Percentiles rank a stretch among this genome's conserved stretches.
These are phyloP conservation scores for Alternaria atra DNA, from an alignment of 2,329 filamentous ascomycete genomes.

Conservation along the genomic window DNA sequence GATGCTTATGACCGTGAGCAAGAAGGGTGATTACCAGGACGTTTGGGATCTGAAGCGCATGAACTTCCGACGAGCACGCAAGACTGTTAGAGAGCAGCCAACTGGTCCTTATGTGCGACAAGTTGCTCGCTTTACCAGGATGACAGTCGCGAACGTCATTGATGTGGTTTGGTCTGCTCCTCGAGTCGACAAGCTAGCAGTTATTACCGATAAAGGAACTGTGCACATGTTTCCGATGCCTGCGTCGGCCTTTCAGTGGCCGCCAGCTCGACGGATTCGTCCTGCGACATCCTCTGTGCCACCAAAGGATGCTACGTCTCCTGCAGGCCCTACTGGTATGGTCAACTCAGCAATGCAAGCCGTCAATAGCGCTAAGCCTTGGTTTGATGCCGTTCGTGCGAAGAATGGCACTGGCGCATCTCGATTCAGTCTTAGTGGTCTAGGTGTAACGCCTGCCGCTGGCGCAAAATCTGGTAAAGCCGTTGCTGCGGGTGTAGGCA, in stretches of 20 bases:
- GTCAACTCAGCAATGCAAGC: conserved; percentile 54
- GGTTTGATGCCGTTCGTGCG: conserved; percentile 49
- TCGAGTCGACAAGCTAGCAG: conserved; percentile 81
- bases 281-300: conserved; percentile 35
- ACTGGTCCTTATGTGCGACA: conserved; percentile 71
- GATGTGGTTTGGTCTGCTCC: conserved; percentile 89
- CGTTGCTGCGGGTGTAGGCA: conserved; percentile 76
- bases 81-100: conserved; percentile 40
- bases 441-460: conserved; percentile 53
- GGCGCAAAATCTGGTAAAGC: conserved; percentile 74
- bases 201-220: conserved; percentile 94
- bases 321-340: conserved; percentile 44
- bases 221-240: conserved; percentile 92
- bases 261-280: conserved; percentile 67
- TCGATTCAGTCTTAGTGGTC: conserved; percentile 48
- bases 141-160: conserved; percentile 90
- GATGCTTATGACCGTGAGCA: conserved; percentile 79
- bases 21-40: conserved; percentile 82
- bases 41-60: conserved; percentile 80
- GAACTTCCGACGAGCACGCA: conserved; percentile 55
- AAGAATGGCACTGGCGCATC: conserved; percentile 43
- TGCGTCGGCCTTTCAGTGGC: conserved; percentile 84
- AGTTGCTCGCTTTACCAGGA: conserved; percentile 85
- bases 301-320: conserved; percentile 44
- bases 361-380: conserved; percentile 54